Evolutionary conservation across 1,284 basidiomycete species (phyloP), one percentile per base, ranked within the genome.

Genomic region (Phylloboletellus chloephorus): DNA sequence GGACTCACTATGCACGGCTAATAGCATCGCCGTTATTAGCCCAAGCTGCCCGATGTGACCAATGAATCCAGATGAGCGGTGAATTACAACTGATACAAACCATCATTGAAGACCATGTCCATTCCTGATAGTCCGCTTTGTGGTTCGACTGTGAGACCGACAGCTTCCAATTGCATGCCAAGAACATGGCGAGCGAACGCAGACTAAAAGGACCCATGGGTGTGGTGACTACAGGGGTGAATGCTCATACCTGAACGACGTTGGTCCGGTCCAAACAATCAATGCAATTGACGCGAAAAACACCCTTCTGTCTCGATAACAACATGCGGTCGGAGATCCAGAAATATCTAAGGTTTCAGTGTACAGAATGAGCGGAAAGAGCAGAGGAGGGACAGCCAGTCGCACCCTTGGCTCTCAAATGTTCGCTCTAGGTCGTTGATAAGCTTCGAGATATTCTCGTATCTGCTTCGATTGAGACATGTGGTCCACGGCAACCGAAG

Each of bases 1-100:
- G 39, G n/a, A 72, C 82, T 60, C 57, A 88, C 85, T 97, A 96
- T 43, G 82, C 80, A 46, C 82, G 73, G 57, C 85, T 89, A 46
- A 93, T 88, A 3, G 87, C 82, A 58, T 94, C 89, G 2, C 90
- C 92, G 49, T 95, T 95, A 58, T 95, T 94, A 3, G 95, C 95
- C 95, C 94, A 98, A 16, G 92, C 84, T 88, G 37, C 37, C 19
- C 41, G 2, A 25, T 16, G 13, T 31, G 16, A 20, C 26, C 19
- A 43, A 48, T 51, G 23, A 43, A 31, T 31, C 5, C 4, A 5
- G 24, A 25, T 28, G 32, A 7, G n/a, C 3, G 5, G 15, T n/a
- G 8, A 23, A 28, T 35, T 39, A 37, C 39, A 39, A 21, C 11
- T 11, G 28, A 31, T 4, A 58, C 73, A 45, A 46, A 89, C 88